Conservation (phyloP, 495 filamentous ascomycete genomes). For the Hyaloscypha variabilis region DNA sequence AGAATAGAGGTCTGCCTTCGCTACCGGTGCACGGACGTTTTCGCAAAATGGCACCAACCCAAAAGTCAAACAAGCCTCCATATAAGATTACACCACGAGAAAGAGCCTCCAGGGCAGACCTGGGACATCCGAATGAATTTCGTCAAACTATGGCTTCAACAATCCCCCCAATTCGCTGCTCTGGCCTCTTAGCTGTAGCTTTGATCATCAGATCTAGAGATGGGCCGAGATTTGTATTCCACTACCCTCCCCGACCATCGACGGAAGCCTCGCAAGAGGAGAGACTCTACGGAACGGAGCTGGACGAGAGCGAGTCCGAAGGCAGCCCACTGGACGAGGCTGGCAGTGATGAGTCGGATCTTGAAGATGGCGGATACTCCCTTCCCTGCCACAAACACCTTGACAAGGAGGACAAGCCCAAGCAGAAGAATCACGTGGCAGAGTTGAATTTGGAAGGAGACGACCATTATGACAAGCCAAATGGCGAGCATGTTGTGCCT, state of each 20-base stretch:
- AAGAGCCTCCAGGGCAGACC: background rate
- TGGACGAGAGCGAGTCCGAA: slow-evolving; percentile 30
- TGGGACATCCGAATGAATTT: background rate
- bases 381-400: background rate
- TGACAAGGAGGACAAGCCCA: slow-evolving; percentile 1
- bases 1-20: background rate
- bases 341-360: slow-evolving; percentile 31
- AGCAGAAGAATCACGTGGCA: slow-evolving; percentile 16
- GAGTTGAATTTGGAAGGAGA: slow-evolving; percentile 50
- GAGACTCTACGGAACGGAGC: slow-evolving; percentile 27
- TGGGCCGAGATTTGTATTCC: slow-evolving; percentile 86
- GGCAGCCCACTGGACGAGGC: slow-evolving; percentile 28
- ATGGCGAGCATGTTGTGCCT: slow-evolving; percentile 58
- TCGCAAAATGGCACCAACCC: background rate
- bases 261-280: slow-evolving; percentile 23
- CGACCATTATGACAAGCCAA: slow-evolving; percentile 53
- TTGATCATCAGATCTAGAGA: slow-evolving; percentile 81
- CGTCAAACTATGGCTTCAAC: slow-evolving; percentile 4
- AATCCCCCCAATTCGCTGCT: background rate
- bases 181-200: slow-evolving; percentile 66
- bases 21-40: background rate
- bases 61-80: background rate
- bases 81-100: background rate
- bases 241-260: slow-evolving; percentile 75
- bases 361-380: slow-evolving; percentile 24